Evolutionary conservation across 805 yeast species (phyloP), one percentile per base, ranked within the genome.

Genomic region (Barnettozyma populi): DNA sequence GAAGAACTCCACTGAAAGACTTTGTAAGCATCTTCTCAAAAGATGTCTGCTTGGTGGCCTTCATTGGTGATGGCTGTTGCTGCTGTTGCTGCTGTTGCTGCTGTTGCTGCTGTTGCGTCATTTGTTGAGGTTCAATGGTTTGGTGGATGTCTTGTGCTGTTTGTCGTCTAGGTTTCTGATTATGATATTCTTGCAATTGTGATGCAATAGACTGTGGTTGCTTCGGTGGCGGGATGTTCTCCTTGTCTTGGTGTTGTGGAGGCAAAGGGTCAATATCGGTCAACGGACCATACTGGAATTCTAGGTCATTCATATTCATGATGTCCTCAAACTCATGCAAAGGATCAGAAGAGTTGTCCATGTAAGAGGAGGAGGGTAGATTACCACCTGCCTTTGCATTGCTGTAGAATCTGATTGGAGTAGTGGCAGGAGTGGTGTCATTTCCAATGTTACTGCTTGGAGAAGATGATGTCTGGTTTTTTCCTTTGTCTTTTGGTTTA

Each of bases 241-340:
- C 61, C 68, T 71, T 42, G 66, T 58, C 55, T 9, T 25, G 32
- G 2, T 45, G 36, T 11, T 51, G 53, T 35, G 51, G 54, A n/a
- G 62, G 62, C 41, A 59, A 51, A 24, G 64, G 64, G 49, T 60
- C 64, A 40, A 61, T 60, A 40, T 60, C 64, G 3, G 64, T 61
- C 55, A 61, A 48, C 29, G 65, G 65, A 2, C 57, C 63, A 49
- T 53, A 51, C 25, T 50, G 51, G 45, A 60, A 57, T 57, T 57
- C 71, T 60, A 59, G 54, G 32, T 63, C 64, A 53, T 52, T 59
- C 48, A 54, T 59, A 52, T 52, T 59, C 48, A 54, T 59, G 52
- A 57, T 56, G 36, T 58, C 61, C 35, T 56, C 58, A 65, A 67
- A 71, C 61, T 68, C 48, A 74, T 74, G 44, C 73, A 76, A 7